Evolutionary conservation across 2,329 filamentous ascomycete species (phyloP), one percentile per base, ranked within the genome.

Genomic region (Colletotrichum godetiae): DNA sequence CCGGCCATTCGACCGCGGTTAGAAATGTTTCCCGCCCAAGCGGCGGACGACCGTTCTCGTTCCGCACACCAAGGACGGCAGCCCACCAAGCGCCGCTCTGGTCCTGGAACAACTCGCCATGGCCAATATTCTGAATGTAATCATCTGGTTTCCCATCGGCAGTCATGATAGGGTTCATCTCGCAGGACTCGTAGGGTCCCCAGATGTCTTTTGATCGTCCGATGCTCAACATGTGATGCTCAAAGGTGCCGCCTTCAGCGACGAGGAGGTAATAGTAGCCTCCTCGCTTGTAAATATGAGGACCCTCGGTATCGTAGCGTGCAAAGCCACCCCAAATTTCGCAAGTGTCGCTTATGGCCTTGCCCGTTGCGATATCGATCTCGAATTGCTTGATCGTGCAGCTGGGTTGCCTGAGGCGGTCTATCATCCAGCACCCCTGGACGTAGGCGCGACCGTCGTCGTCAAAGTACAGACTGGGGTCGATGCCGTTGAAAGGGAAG

Each of bases 61-160:
- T 63, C 0, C 67, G 24, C 2, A 73, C 67, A 12, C 55, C 66
- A 19, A 73, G 62, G 4, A 64, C 61, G 11, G 42, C 67, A 1
- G 79, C 82, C 84, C 83, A 85, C 82, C 83, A 86, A 61, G 82
- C 80, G 0, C 79, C 80, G 0, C 72, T 61, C 1, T 72, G 74
- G 69, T 90, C 88, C 61, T 88, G 85, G 72, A 91, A 90, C 2
- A 91, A 72, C 73, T 91, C 89, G 1, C 87, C 86, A 63, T 91
- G 89, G 0, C 89, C 89, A 0, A 89, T 84, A 1, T 88, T 88
- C 76, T 90, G 88, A 62, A 85, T 86, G 67, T 84, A 86, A 35
- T 77, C 80, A 0, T 82, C 83, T 46, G 68, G 15, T 0, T 83
- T 86, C 33, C 86, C 85, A 8, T 81, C 81, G 22, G 84, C 85